Evolutionary conservation across 768 basidiomycete genomes (phyloP).

Genomic region (Sarcomyxa edulis): DNA sequence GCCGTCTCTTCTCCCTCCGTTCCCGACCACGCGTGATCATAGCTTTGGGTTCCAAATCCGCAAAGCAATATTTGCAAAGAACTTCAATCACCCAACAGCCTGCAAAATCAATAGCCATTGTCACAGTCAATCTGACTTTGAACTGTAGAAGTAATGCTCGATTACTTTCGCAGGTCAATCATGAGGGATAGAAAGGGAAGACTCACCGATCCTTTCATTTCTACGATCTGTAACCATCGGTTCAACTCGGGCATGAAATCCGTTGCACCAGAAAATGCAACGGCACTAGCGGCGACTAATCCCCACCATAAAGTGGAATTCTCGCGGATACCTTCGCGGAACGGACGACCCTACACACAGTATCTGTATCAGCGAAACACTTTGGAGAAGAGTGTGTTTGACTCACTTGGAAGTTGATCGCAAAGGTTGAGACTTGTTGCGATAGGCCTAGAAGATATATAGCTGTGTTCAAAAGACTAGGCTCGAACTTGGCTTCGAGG

Average conservation of each 20-base stretch:
- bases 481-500: constrained; percentile 95
- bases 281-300: constrained; percentile 79
- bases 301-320: constrained; percentile 94
- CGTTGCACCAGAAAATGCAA: constrained; percentile 91
- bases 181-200: neutral
- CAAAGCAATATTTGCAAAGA: constrained; percentile 81
- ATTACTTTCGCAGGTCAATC: constrained; percentile 1
- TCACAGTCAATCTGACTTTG: constrained; percentile 66
- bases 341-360: constrained; percentile 74
- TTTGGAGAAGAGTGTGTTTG: neutral
- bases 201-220: constrained; percentile 75
- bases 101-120: constrained; percentile 85
- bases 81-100: constrained; percentile 86
- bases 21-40: constrained; percentile 85
- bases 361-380: neutral
- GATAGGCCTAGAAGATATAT: constrained; percentile 94
- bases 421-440: constrained; percentile 97
- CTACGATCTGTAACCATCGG: constrained; percentile 94
- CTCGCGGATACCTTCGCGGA: constrained; percentile 96
- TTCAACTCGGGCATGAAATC: constrained; percentile 96
- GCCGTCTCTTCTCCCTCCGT: constrained; percentile 60
- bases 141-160: constrained; percentile 48
- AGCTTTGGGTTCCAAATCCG: constrained; percentile 77
- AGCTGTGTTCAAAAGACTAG: constrained; percentile 90
- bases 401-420: constrained; percentile 90